These are phyloP conservation scores for Halteria grandinella DNA, from an alignment of 73 alveolate genomes.

Conservation along the genomic window DNA sequence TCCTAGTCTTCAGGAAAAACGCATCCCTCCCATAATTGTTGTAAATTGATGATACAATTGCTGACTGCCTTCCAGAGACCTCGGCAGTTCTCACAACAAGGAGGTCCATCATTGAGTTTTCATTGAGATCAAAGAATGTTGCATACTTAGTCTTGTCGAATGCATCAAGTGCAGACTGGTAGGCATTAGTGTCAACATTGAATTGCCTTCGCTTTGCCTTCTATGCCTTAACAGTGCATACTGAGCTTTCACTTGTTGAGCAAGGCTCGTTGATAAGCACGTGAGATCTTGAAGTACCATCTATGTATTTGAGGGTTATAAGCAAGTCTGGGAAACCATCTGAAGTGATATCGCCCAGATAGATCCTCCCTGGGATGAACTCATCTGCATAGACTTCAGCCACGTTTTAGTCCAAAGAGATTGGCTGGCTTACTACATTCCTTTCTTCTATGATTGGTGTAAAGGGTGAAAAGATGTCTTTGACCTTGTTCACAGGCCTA, in stretches of 20 bases:
- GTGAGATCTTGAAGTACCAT: conserved; percentile 32
- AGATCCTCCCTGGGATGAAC: conserved; percentile 66
- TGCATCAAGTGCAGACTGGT: conserved; percentile 5
- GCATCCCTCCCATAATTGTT: conserved; percentile 59
- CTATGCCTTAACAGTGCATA: conserved; percentile 20
- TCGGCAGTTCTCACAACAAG: conserved; percentile 23
- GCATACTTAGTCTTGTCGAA: conserved; percentile 42
- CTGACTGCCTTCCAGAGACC: not conserved
- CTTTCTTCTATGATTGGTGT: conserved; percentile 27
- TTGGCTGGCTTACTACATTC: conserved; percentile 31
- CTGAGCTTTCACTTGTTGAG: not conserved
- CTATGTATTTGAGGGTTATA: conserved; percentile 44
- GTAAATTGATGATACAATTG: conserved; percentile 50
- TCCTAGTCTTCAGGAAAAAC: conserved; percentile 54
- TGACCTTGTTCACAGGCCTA: conserved; percentile 24
- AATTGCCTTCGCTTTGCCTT: conserved; percentile 36
- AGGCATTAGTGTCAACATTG: conserved; percentile 14
- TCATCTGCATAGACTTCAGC: conserved; percentile 25
- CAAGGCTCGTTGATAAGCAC: conserved; percentile 33
- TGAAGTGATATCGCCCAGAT: conserved; percentile 73
- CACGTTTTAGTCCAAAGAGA: conserved; percentile 30
- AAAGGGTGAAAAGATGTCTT: conserved; percentile 48
- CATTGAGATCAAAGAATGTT: conserved; percentile 73
- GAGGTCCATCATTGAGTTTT: conserved; percentile 69
- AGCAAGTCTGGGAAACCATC: conserved; percentile 80